Conservation (phyloP, 192 early-diverging fungal genomes). For the Thamnidium elegans region DNA sequence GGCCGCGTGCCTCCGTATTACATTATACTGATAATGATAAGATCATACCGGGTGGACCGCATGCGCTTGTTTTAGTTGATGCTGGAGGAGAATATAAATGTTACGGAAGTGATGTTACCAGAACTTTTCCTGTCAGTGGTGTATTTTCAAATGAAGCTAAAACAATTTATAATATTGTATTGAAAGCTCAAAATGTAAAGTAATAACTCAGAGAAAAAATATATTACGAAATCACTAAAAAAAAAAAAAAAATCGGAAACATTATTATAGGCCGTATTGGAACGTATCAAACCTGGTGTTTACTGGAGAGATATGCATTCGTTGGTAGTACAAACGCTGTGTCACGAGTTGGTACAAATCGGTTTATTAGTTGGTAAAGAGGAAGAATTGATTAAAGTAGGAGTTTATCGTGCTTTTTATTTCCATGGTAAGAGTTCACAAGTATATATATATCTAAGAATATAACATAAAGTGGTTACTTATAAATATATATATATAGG, state of each 20-base stretch:
- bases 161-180: slow-evolving; percentile 78
- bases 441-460: not conserved
- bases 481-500: slow-evolving; percentile 27
- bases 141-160: slow-evolving; percentile 69
- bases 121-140: slow-evolving; percentile 79
- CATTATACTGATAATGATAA: slow-evolving; percentile 85
- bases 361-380: slow-evolving; percentile 71
- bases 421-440: slow-evolving; percentile 66
- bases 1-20: slow-evolving; percentile 71
- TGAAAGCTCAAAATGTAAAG: slow-evolving; percentile 76
- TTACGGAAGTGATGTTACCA: slow-evolving; percentile 92
- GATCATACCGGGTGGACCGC: slow-evolving; percentile 33
- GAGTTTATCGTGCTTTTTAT: slow-evolving; percentile 79
- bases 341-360: slow-evolving; percentile 64
- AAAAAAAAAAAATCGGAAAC: not conserved
- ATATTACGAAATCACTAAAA: not conserved
- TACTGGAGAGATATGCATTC: slow-evolving; percentile 91
- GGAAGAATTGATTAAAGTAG: slow-evolving; percentile 56
- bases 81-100: slow-evolving; percentile 75
- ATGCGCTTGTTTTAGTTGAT: slow-evolving; percentile 76
- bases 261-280: slow-evolving; percentile 54
- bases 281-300: slow-evolving; percentile 66
- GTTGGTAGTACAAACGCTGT: slow-evolving; percentile 58
- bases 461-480: not conserved
- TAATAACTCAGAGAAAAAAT: no score